A percentile compares a stretch with the other conserved stretches of the same genome.
Evolutionary conservation across 2,329 filamentous ascomycete species (phyloP).

Genomic region (Aspergillus jensenii): DNA sequence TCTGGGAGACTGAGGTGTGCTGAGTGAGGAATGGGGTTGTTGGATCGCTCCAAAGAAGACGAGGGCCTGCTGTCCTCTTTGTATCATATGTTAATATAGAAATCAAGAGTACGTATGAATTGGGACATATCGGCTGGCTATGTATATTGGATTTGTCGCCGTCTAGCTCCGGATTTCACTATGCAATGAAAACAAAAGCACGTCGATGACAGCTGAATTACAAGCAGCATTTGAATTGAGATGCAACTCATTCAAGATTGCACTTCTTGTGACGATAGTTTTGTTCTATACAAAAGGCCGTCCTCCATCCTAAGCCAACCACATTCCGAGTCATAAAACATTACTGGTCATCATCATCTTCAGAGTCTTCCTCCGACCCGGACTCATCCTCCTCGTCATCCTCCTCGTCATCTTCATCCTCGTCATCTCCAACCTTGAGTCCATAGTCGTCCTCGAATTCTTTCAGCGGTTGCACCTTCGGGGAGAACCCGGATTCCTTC

Average conservation of each 20-base stretch:
- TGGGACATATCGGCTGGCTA: background rate
- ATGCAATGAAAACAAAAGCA: background rate
- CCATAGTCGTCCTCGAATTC: conserved; percentile 92
- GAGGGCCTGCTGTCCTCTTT: conserved; percentile 4
- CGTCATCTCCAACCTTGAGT: conserved; percentile 61
- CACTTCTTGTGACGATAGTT: background rate
- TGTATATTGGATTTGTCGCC: background rate
- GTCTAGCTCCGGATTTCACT: background rate
- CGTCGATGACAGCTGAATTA: background rate
- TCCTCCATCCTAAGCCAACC: background rate
- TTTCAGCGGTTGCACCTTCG: conserved; percentile 69
- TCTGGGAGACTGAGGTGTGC: background rate
- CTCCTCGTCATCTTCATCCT: conserved; percentile 46
- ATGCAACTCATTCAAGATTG: background rate
- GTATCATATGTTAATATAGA: conserved; percentile 16
- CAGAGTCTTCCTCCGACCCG: background rate
- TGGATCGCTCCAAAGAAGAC: background rate
- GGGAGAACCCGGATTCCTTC: conserved; percentile 72
- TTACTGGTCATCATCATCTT: background rate
- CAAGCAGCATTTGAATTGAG: background rate
- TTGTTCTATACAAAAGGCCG: background rate
- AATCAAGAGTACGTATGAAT: background rate
- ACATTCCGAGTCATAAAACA: background rate
- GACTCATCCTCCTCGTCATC: conserved; percentile 19
- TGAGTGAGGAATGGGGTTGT: background rate